Conservation (phyloP, 257 asterid species). For the Petunia secreta region DNA sequence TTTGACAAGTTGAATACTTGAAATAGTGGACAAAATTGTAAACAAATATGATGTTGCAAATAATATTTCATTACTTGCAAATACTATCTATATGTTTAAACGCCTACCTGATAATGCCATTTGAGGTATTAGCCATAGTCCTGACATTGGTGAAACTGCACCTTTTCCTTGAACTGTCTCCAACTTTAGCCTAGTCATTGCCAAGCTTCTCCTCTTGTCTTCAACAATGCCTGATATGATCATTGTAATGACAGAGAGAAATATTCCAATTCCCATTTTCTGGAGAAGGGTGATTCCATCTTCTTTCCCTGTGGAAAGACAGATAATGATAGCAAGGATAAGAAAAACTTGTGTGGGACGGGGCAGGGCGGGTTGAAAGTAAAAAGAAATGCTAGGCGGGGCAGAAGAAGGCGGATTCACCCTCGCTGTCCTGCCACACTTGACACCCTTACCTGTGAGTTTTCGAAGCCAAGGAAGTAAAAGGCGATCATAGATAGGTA, state of each 20-base stretch:
- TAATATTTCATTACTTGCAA: too few species aligned
- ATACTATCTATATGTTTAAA: too few species aligned
- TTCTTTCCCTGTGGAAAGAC: not conserved
- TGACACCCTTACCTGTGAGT: not conserved
- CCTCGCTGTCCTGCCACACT: too few species aligned
- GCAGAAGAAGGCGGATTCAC: too few species aligned
- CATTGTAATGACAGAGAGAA: slow-evolving; percentile 27
- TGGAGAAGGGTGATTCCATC: slow-evolving; percentile 31
- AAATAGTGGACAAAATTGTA: not conserved
- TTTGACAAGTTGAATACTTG: too few species aligned
- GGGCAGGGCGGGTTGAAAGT: too few species aligned
- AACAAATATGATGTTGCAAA: not conserved
- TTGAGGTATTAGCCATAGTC: slow-evolving; percentile 37
- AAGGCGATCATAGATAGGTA: slow-evolving; percentile 41
- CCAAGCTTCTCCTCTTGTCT: slow-evolving; percentile 31
- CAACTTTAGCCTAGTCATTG: slow-evolving; percentile 29
- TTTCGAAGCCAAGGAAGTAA: slow-evolving; percentile 34
- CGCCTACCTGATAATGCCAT: slow-evolving; percentile 26
- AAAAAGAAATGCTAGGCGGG: too few species aligned
- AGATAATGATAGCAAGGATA: too few species aligned
- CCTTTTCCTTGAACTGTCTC: slow-evolving; percentile 28
- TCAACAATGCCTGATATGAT: slow-evolving; percentile 35
- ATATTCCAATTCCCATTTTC: slow-evolving; percentile 40
- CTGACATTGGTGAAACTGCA: slow-evolving; percentile 35
- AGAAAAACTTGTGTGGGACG: too few species aligned